Evolutionary conservation across 805 yeast species (phyloP).

Genomic region (Zygosaccharomyces gambellarensis): DNA sequence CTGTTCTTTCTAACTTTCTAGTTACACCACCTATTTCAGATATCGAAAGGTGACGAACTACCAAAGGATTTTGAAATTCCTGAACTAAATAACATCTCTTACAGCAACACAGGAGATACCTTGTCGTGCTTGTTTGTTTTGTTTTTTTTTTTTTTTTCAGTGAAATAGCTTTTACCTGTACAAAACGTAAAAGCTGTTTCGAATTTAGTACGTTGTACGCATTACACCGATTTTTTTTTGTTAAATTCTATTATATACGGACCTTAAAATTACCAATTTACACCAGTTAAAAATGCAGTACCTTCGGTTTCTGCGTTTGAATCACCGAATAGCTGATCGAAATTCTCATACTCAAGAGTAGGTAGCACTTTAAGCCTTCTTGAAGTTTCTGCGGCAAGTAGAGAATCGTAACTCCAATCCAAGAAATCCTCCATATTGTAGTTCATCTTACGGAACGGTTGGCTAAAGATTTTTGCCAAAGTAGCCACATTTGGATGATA

Average conservation of each 20-base stretch:
- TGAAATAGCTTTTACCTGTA: neutral
- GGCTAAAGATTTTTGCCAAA: slow-evolving; percentile 78
- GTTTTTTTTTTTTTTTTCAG: neutral
- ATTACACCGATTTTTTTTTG: neutral
- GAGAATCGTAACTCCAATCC: slow-evolving; percentile 76
- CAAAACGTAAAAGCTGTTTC: neutral
- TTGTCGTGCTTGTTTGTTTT: too few species aligned
- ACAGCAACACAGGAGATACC: too few species aligned
- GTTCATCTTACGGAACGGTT: slow-evolving; percentile 81
- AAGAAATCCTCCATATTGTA: slow-evolving; percentile 92
- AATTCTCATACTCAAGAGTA: slow-evolving; percentile 65
- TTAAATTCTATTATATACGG: neutral
- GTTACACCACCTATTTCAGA: too few species aligned
- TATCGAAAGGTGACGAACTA: too few species aligned
- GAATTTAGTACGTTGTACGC: neutral
- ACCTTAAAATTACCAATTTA: slow-evolving; percentile 23
- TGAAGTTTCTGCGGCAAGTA: slow-evolving; percentile 57
- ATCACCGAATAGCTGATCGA: slow-evolving; percentile 18
- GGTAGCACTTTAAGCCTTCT: slow-evolving; percentile 68
- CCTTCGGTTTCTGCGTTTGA: slow-evolving; percentile 1
- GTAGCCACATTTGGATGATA: slow-evolving; percentile 96
- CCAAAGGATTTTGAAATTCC: neutral
- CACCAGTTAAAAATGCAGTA: slow-evolving; percentile 18
- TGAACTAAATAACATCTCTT: neutral
- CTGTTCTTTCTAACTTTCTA: too few species aligned